phyloP scores from a whole-genome alignment of 495 filamentous ascomycete species.

The Trichoderma erinaceum region DNA sequence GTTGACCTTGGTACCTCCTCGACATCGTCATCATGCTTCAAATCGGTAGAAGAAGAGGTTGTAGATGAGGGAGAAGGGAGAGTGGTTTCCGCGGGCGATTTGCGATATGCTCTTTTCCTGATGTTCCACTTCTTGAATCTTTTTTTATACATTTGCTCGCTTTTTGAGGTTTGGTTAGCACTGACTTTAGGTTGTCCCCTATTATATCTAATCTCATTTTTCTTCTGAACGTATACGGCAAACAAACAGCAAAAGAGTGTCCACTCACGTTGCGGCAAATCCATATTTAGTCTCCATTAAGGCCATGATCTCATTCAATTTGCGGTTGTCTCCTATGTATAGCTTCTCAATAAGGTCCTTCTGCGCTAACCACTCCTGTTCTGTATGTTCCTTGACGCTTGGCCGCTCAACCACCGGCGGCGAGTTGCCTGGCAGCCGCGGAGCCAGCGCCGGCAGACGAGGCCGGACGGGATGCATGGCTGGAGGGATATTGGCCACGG shows the following conservation, averaged over 20 bases:
- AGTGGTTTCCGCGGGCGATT: not conserved
- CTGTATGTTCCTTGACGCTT: conserved; percentile 17
- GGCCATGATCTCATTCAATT: conserved; percentile 32
- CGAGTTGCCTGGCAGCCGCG: conserved; percentile 1
- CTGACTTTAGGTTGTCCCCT: not conserved
- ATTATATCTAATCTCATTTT: not conserved
- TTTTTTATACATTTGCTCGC: conserved; percentile 17
- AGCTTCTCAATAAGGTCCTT: conserved; percentile 26
- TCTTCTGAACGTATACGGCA: not conserved
- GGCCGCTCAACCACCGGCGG: conserved; percentile 13
- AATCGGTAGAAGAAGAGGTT: not conserved
- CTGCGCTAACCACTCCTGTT: conserved; percentile 29
- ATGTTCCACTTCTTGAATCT: conserved; percentile 17
- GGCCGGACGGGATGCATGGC: conserved; percentile 5
- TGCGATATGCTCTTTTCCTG: conserved; percentile 14
- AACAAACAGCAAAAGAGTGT: not conserved
- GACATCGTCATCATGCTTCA: not conserved
- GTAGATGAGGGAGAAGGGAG: not conserved
- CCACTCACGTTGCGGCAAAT: conserved; percentile 32
- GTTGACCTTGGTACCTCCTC: not conserved
- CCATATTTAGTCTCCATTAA: conserved; percentile 28
- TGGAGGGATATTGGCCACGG: not conserved
- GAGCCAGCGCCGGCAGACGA: conserved; percentile 13
- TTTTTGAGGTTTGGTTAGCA: conserved; percentile 6
- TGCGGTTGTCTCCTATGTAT: conserved; percentile 31